Conservation (phyloP, 345 rosid species). For the Cardamine occulta region DNA sequence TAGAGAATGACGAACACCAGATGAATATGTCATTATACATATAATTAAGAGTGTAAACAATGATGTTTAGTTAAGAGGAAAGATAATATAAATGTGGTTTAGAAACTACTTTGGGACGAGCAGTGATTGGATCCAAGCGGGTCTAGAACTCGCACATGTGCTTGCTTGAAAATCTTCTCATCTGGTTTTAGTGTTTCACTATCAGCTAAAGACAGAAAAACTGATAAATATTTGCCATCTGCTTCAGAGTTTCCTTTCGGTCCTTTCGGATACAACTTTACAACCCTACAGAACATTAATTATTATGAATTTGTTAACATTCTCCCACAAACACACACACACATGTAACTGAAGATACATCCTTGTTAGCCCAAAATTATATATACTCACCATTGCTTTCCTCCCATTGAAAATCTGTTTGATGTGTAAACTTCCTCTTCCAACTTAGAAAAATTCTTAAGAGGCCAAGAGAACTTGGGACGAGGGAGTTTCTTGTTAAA, state of each 20-base stretch:
- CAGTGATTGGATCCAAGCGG: slow-evolving; percentile 2
- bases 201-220: background rate
- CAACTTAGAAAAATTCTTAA: background rate
- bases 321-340: background rate
- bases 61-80: no score
- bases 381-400: background rate
- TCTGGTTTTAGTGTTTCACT: background rate
- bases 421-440: background rate
- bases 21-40: background rate
- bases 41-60: background rate
- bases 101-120: no score
- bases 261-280: background rate
- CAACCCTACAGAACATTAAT: background rate
- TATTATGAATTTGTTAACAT: background rate
- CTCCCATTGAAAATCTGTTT: background rate
- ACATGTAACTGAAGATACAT: background rate
- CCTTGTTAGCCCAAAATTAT: no score
- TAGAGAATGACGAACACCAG: background rate
- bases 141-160: background rate
- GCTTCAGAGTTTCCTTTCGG: background rate
- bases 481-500: background rate
- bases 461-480: background rate
- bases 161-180: background rate
- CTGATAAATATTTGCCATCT: background rate
- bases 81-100: no score